These are phyloP conservation scores for Ceratocystis eucalypticola DNA, from an alignment of 2,329 filamentous ascomycete species.

Conservation along the genomic window DNA sequence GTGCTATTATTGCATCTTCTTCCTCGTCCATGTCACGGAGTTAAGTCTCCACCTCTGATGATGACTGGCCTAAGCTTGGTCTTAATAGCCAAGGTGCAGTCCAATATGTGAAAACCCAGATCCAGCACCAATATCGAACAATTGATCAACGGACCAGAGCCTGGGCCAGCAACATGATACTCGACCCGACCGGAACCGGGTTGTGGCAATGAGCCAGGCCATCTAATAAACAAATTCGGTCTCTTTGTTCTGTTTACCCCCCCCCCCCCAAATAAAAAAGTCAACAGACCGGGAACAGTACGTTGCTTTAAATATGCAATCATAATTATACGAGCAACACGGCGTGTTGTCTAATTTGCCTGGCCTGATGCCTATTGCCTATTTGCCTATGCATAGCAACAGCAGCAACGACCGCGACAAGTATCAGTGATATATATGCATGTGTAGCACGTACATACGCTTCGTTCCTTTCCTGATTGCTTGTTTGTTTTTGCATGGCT, in stretches of 20 bases:
- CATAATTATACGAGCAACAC: background rate
- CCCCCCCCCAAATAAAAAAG: background rate
- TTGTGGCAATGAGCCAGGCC: background rate
- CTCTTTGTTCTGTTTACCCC: background rate
- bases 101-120: background rate
- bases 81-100: background rate
- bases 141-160: background rate
- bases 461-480: too few relatives aligned
- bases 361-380: background rate
- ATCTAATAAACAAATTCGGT: background rate
- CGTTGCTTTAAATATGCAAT: background rate
- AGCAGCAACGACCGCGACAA: too few relatives aligned
- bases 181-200: background rate
- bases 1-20: background rate
- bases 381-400: too few relatives aligned
- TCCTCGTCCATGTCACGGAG: background rate
- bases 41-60: background rate
- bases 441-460: too few relatives aligned
- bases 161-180: constrained; percentile 2
- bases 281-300: background rate
- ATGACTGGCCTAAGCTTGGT: too few relatives aligned
- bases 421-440: too few relatives aligned
- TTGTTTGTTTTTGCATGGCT: too few relatives aligned
- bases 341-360: background rate
- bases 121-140: background rate